These are phyloP conservation scores for Neofusicoccum sp. DNA, from an alignment of 2,329 filamentous ascomycete species.

Conservation along the genomic window DNA sequence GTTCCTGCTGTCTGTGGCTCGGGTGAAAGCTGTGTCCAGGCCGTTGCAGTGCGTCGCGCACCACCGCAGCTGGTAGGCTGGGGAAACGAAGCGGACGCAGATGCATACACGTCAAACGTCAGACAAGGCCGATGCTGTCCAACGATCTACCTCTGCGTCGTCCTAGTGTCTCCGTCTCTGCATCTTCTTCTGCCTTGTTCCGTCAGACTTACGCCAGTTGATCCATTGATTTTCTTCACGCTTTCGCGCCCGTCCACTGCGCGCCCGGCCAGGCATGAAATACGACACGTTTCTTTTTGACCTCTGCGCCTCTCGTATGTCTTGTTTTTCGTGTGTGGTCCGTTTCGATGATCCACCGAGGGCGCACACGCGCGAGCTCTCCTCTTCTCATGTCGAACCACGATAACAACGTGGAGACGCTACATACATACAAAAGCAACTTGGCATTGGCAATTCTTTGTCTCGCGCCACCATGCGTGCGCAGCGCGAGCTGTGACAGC, in stretches of 20 bases:
- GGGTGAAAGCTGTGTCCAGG: neutral
- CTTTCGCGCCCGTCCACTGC: slow-evolving; percentile 4
- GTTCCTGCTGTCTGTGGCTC: neutral
- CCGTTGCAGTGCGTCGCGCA: neutral
- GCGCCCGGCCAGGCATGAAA: neutral
- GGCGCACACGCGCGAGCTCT: slow-evolving; percentile 3
- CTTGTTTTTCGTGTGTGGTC: neutral
- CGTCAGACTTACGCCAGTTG: neutral
- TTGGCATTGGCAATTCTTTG: neutral
- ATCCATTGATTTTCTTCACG: slow-evolving; percentile 4
- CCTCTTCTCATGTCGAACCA: slow-evolving; percentile 10
- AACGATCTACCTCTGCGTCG: neutral
- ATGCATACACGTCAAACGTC: slow-evolving; percentile 19
- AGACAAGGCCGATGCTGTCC: neutral
- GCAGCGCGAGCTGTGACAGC: neutral
- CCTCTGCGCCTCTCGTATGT: neutral
- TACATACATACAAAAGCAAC: slow-evolving; percentile 7
- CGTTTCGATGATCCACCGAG: slow-evolving; percentile 1
- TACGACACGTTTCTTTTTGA: slow-evolving; percentile 11
- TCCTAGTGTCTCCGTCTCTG: slow-evolving; percentile 16
- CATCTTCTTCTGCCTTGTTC: slow-evolving; percentile 16
- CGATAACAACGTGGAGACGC: slow-evolving; percentile 13
- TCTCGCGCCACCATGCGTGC: neutral
- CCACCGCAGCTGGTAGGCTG: neutral
- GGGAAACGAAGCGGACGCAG: neutral